Evolutionary conservation across 305 asterid species (phyloP).

Genomic region (Coffea humblotiana): DNA sequence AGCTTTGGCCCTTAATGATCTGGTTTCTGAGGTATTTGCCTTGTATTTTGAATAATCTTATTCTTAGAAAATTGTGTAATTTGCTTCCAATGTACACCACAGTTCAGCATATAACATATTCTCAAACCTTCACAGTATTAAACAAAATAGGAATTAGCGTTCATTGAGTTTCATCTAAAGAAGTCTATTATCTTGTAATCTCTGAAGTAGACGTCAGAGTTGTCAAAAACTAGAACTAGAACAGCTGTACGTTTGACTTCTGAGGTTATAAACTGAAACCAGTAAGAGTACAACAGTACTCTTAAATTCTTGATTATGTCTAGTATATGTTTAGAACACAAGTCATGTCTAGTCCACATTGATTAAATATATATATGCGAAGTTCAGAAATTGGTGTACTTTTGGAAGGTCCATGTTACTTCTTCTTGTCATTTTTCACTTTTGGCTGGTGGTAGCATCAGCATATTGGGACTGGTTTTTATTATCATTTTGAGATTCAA

Average conservation of each 20-base stretch:
- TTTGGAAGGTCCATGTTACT: too few relatives aligned
- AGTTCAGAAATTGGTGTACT: neutral
- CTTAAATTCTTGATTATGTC: neutral
- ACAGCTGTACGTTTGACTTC: too few relatives aligned
- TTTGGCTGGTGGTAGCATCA: too few relatives aligned
- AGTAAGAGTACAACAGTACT: too few relatives aligned
- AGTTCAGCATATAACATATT: too few relatives aligned
- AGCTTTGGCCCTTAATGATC: constrained; percentile 41
- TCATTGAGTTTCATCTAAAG: neutral
- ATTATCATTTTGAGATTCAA: too few relatives aligned
- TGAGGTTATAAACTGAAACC: too few relatives aligned
- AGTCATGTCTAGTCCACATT: neutral
- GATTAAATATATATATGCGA: too few relatives aligned
- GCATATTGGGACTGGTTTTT: too few relatives aligned
- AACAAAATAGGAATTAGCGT: neutral
- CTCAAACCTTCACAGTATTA: neutral
- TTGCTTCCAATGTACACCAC: neutral
- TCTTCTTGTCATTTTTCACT: neutral
- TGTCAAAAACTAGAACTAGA: neutral
- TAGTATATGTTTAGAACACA: neutral
- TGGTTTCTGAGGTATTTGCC: constrained; percentile 45
- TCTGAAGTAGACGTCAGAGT: neutral
- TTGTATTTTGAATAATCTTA: neutral
- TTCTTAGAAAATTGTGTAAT: neutral
- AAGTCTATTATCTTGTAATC: neutral